These are phyloP conservation scores for Psophocarpus tetragonolobus DNA, from an alignment of 306 rosid species.

Conservation along the genomic window DNA sequence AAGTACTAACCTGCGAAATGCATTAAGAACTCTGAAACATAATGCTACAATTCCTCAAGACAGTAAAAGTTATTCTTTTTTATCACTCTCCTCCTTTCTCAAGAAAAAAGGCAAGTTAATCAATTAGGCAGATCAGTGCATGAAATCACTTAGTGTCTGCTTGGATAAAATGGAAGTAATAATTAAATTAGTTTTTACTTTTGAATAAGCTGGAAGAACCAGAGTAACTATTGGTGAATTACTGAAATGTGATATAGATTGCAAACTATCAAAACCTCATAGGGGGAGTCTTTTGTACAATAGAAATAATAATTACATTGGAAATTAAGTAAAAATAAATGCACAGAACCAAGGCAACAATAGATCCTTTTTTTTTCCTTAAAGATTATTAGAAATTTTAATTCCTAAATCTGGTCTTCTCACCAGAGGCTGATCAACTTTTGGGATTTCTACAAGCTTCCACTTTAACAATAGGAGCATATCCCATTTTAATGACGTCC, in stretches of 20 bases:
- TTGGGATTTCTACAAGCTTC: not conserved
- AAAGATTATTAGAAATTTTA: not conserved
- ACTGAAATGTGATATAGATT: not conserved
- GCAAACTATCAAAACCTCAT: not conserved
- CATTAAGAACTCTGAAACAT: conserved; percentile 11
- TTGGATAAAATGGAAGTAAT: too few relatives aligned
- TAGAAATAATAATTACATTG: not conserved
- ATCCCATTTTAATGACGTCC: not conserved
- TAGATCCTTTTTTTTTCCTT: not conserved
- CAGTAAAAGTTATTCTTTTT: not conserved
- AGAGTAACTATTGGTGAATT: not conserved
- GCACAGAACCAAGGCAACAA: not conserved
- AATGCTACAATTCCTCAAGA: not conserved
- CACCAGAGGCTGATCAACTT: not conserved
- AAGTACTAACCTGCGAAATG: conserved; percentile 56
- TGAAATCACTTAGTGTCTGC: too few relatives aligned
- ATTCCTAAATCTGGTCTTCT: not conserved
- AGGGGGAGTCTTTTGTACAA: not conserved
- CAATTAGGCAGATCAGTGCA: not conserved
- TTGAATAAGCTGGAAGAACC: not conserved
- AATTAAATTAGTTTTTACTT: not conserved
- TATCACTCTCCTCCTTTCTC: not conserved
- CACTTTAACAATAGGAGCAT: not conserved
- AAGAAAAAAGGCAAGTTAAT: not conserved
- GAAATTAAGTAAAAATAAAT: not conserved